Conservation (phyloP, 495 filamentous ascomycete species). For the Jackrogersella multiformis region DNA sequence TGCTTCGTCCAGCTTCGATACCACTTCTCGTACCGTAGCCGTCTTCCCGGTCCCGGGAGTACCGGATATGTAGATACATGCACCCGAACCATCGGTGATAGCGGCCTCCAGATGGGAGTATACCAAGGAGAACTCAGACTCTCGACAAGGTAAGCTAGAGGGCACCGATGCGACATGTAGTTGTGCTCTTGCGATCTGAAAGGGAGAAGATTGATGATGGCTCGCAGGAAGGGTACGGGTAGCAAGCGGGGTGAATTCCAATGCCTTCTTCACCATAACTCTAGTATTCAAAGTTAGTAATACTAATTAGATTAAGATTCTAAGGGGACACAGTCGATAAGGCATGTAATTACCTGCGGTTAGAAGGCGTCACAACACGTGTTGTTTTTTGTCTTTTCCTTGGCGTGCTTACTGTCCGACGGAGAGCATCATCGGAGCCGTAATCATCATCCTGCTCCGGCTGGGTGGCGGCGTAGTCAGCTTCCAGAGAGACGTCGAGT, state of each 20-base stretch:
- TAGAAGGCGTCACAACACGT: constrained; percentile 41
- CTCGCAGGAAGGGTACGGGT: constrained; percentile 84
- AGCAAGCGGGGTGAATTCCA: constrained; percentile 94
- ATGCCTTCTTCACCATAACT: constrained; percentile 85
- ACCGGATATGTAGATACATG: constrained; percentile 99
- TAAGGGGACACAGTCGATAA: background rate
- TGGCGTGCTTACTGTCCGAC: constrained; percentile 46
- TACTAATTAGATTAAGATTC: constrained; percentile 35
- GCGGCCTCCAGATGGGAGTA: constrained; percentile 94
- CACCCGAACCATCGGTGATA: constrained; percentile 90
- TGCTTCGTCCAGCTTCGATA: constrained; percentile 84
- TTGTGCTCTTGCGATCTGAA: constrained; percentile 85
- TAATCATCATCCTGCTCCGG: constrained; percentile 48
- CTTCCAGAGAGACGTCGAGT: constrained; percentile 43
- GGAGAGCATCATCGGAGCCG: constrained; percentile 57
- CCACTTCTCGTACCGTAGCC: constrained; percentile 94
- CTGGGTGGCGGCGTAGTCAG: constrained; percentile 56
- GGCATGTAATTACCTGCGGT: constrained; percentile 39
- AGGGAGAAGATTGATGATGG: constrained; percentile 83
- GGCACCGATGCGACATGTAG: constrained; percentile 96
- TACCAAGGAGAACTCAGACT: constrained; percentile 88
- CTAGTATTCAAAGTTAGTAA: constrained; percentile 75
- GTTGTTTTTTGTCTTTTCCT: constrained; percentile 51
- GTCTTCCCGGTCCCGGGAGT: constrained; percentile 99
- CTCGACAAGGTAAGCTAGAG: constrained; percentile 86